Conservation (phyloP, 2,329 filamentous ascomycete genomes). For the Emydomyces testavorans region DNA sequence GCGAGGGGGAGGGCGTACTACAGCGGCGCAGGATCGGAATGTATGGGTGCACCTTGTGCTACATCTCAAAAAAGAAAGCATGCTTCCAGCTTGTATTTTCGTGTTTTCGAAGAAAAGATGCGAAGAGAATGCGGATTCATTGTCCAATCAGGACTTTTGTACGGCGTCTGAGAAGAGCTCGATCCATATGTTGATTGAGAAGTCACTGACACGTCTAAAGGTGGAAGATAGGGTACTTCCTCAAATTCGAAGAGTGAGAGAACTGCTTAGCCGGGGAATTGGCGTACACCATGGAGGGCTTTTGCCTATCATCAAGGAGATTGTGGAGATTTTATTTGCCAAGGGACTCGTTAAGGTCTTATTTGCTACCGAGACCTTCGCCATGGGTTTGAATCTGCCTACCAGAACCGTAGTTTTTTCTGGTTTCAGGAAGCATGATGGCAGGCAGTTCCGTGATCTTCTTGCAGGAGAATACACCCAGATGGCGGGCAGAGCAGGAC, state of each 20-base stretch:
- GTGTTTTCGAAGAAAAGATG: slow-evolving; percentile 98
- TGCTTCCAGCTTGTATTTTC: slow-evolving; percentile 91
- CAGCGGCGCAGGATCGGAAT: slow-evolving; percentile 86
- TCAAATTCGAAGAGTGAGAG: slow-evolving; percentile 77
- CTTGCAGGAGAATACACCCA: slow-evolving; percentile 95
- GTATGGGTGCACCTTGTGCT: slow-evolving; percentile 95
- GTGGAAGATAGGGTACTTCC: slow-evolving; percentile 82
- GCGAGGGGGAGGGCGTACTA: slow-evolving; percentile 72
- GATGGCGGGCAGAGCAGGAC: slow-evolving; percentile 91
- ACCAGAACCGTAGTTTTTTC: slow-evolving; percentile 97
- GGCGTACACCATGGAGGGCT: slow-evolving; percentile 94
- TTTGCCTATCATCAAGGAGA: slow-evolving; percentile 90
- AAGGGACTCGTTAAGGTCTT: slow-evolving; percentile 91
- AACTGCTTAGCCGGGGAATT: slow-evolving; percentile 75
- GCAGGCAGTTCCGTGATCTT: slow-evolving; percentile 79
- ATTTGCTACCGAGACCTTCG: slow-evolving; percentile 96
- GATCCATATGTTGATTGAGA: slow-evolving; percentile 95
- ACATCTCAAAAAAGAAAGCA: slow-evolving; percentile 70
- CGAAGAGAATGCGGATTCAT: slow-evolving; percentile 89
- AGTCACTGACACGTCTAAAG: slow-evolving; percentile 80
- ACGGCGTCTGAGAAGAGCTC: slow-evolving; percentile 89
- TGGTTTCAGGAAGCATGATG: slow-evolving; percentile 91
- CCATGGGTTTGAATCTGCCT: slow-evolving; percentile 92
- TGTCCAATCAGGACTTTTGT: slow-evolving; percentile 91
- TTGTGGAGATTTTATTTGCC: slow-evolving; percentile 93